A percentile compares a stretch with the other conserved stretches of the same genome.
These are phyloP conservation scores for Dryas alaskensis DNA, from an alignment of 306 rosid genomes.

Conservation along the genomic window DNA sequence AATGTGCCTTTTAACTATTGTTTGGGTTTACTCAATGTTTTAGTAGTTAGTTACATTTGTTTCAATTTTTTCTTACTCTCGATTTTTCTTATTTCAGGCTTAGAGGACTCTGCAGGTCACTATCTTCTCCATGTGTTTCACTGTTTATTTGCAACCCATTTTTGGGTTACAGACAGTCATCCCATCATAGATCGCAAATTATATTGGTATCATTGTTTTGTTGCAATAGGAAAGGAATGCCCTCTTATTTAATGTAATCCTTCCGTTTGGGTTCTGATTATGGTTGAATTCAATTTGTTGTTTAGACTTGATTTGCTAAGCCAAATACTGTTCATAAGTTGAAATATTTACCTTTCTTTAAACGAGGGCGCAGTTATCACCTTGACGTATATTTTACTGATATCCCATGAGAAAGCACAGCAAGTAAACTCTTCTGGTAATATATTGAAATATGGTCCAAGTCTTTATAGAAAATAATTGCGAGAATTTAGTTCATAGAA, in stretches of 20 bases:
- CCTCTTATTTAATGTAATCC: not conserved
- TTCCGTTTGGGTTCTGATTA: not conserved
- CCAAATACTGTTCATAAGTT: too few species aligned
- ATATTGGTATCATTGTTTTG: too few species aligned
- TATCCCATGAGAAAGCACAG: too few species aligned
- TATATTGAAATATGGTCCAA: too few species aligned
- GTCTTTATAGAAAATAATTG: too few species aligned
- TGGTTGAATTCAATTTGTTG: not conserved
- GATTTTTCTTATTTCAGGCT: slow-evolving; percentile 20
- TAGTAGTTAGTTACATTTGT: too few species aligned
- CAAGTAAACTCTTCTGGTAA: too few species aligned
- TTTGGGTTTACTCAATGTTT: not conserved
- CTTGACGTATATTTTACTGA: too few species aligned
- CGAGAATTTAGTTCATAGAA: too few species aligned
- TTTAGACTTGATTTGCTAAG: not conserved
- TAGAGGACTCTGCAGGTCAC: slow-evolving; percentile 20
- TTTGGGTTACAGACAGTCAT: not conserved
- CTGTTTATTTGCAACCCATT: not conserved
- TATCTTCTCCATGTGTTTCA: not conserved
- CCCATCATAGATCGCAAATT: not conserved
- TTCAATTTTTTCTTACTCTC: not conserved
- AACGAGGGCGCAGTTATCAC: too few species aligned
- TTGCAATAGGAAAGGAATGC: not conserved
- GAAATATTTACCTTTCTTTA: too few species aligned
- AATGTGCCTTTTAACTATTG: not conserved